These are phyloP conservation scores for Diplosphaera chodatii DNA, from an alignment of 139 green algal species.

Conservation along the genomic window DNA sequence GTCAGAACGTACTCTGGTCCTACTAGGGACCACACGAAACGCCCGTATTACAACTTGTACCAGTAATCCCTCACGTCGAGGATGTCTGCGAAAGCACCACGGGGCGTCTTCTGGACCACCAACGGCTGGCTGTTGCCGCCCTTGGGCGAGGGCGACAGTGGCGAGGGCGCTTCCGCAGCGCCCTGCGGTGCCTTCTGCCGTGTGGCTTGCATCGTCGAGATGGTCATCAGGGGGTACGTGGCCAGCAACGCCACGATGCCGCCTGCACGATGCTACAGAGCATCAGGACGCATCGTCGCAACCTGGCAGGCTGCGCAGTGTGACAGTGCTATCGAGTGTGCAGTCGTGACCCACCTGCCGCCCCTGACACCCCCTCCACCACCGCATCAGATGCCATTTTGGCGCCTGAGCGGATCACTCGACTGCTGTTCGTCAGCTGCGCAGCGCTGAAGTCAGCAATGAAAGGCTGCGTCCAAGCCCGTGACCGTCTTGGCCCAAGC, in stretches of 20 bases:
- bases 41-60: slow-evolving; percentile 14
- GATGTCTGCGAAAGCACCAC: slow-evolving; percentile 14
- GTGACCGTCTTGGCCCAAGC: too few relatives aligned
- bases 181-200: not conserved
- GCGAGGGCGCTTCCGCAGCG: not conserved
- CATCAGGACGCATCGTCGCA: too few relatives aligned
- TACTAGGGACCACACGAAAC: too few relatives aligned
- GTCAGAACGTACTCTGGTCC: too few relatives aligned
- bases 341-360: too few relatives aligned
- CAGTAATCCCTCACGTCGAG: slow-evolving; percentile 13
- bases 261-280: slow-evolving; percentile 20
- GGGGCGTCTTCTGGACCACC: slow-evolving; percentile 1
- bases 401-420: too few relatives aligned
- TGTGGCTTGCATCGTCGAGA: slow-evolving; percentile 21
- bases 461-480: too few relatives aligned
- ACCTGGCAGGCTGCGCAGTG: too few relatives aligned
- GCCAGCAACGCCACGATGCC: slow-evolving; percentile 47
- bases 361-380: slow-evolving; percentile 43
- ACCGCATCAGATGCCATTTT: slow-evolving; percentile 25
- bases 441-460: too few relatives aligned
- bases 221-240: slow-evolving; percentile 74
- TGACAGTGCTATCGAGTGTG: too few relatives aligned
- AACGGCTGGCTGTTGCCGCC: not conserved
- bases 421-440: too few relatives aligned
- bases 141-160: not conserved